phyloP scores from a whole-genome alignment of 768 basidiomycete species.

The Termitomyces sp. region DNA sequence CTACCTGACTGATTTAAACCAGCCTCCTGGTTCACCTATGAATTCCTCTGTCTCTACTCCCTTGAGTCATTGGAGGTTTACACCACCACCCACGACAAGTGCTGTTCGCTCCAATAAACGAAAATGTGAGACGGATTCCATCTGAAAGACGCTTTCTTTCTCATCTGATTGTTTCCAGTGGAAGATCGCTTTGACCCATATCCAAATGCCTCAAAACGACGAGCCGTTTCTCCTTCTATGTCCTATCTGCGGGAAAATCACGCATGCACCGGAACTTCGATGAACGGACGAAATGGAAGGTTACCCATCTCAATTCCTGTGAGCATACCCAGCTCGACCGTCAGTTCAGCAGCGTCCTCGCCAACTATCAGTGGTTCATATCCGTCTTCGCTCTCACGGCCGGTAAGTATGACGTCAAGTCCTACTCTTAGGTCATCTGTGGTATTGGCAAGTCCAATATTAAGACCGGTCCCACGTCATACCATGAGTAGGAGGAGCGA shows the following conservation, averaged over 20 bases:
- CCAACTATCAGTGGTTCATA: constrained; percentile 59
- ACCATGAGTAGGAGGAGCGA: constrained; percentile 52
- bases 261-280: constrained; percentile 45
- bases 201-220: constrained; percentile 70
- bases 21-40: constrained; percentile 62
- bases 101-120: constrained; percentile 79
- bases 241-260: constrained; percentile 63
- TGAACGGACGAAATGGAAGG: constrained; percentile 40
- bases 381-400: constrained; percentile 44
- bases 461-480: constrained; percentile 60
- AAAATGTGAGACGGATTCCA: constrained; percentile 50
- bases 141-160: neutral
- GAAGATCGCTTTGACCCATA: constrained; percentile 88
- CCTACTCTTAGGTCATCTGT: constrained; percentile 72
- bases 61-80: constrained; percentile 72
- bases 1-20: constrained; percentile 16
- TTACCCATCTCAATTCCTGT: constrained; percentile 70
- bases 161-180: constrained; percentile 36
- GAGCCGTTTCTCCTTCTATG: constrained; percentile 80
- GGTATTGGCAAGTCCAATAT: constrained; percentile 72
- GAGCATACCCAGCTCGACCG: constrained; percentile 50
- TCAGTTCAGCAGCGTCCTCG: constrained; percentile 68
- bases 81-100: constrained; percentile 76
- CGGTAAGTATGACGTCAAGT: constrained; percentile 61
- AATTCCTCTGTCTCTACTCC: constrained; percentile 44